Evolutionary conservation across 768 basidiomycete species (phyloP), one percentile per base, ranked within the genome.

Genomic region (Artomyces pyxidatus): DNA sequence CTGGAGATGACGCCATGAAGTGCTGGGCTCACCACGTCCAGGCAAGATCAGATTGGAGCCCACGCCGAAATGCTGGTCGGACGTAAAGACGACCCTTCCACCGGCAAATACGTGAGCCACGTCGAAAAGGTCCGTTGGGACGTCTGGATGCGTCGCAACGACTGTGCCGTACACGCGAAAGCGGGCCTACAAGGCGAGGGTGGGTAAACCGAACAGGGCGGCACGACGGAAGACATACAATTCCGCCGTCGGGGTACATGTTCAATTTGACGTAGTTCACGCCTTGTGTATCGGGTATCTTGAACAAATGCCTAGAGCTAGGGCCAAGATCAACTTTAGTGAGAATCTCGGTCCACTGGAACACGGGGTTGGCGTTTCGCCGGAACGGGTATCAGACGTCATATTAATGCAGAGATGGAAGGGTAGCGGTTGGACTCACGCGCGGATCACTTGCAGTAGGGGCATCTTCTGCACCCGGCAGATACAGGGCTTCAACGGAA

Each of bases 231-330:
- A 41, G 41, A 25, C 85, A 69, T 61, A 92, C 93, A 62, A 98
- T 92, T 3, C 96, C 96, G 35, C 96, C 96, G 59, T 99, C 96
- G 3, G 96, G 96, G 67, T 92, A 91, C 80, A 95, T 93, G 57
- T 85, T 83, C 21, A 99, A 79, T 66, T 89, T 96, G 50, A 99
- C 82, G 64, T 85, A 87, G 53, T 84, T 94, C 49, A 76, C 73
- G 11, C 66, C 61, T 2, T 62, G 48, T 0, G 78, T 77, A 11
- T 71, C 61, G 14, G 80, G 61, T 37, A 93, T 73, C 51, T 77
- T 77, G 75, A 97, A 98, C 28, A 97, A 73, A 64, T 99, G 96
- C 47, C 85, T 76, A n/a, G 85, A 83, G 53, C 76, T 81, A 7
- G 96, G 95, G 3, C 88, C 88, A 23, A 97, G 73, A 38, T 77